Base-by-base conservation (phyloP, 257 asterid genomes). In the Avicennia marina region DNA sequence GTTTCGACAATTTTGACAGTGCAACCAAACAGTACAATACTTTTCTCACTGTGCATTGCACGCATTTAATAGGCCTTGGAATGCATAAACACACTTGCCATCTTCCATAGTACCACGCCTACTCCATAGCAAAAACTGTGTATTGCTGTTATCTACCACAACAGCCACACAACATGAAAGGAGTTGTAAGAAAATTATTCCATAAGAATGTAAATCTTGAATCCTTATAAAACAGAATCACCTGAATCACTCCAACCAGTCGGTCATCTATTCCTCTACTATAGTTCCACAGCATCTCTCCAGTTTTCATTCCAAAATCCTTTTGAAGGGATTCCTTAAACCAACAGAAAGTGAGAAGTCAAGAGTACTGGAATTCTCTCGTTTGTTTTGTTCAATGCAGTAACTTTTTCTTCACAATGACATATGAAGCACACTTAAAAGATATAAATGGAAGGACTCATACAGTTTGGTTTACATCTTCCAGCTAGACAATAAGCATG, bases 261-360 rank as follows among this genome's bases (percentile, higher is more conserved):
- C 97, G 76, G 48, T 74, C 79, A 65, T 91, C 98, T 33, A 88
- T 77, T 60, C 97, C 98, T 75, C 95, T 75, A 65, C 98, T 76
- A 34, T 73, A 86, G 76, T 81, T 86, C 97, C 98, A 89, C 48
- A 93, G 80, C 95, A 80, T 93, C 65, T 84, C 89, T 53, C 98
- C 98, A 58, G 87, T 86, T 77, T 86, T 91, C 74, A 44, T 48
- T 54, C 98, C 95, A 69, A 88, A 93, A 70, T 93, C 86, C 70
- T 78, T 93, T 63, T 86, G 98, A 69, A 93, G 98, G 46, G 87
- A 83, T 64, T 89, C 97, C 98, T 91, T 83, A 26, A 59, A 56
- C 64, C 39, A 48, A 62, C 62, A 74, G 36, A 67, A 52, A 60
- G 12, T 48, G 16, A 66, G 41, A 46, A 52, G 41, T 53, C 60